Conservation (phyloP, 108 stramenopile species). For the Nannochloropsis salina region DNA sequence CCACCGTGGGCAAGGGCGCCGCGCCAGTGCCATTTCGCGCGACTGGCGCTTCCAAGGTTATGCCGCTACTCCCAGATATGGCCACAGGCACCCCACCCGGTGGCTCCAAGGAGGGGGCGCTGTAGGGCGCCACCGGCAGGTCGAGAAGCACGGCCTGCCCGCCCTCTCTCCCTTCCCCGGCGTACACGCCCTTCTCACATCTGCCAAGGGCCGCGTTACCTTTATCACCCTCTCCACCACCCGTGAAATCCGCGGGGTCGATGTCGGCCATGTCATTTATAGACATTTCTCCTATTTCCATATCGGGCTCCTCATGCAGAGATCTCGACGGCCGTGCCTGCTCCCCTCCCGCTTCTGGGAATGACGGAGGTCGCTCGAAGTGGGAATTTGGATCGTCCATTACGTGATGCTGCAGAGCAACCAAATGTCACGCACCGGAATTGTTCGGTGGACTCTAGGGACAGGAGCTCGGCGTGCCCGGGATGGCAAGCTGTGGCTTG, state of each 20-base stretch:
- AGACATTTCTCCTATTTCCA: neutral
- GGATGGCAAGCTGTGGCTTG: too few species aligned
- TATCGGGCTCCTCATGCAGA: neutral
- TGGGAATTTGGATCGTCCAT: too few species aligned
- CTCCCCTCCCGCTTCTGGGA: neutral
- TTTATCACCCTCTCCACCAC: neutral
- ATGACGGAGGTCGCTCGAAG: too few species aligned
- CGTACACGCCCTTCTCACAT: neutral
- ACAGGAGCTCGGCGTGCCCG: too few species aligned
- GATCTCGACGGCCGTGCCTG: neutral
- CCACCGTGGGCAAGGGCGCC: neutral
- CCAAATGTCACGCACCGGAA: too few species aligned
- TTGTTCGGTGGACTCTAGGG: too few species aligned
- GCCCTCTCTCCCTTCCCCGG: neutral
- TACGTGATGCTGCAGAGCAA: too few species aligned
- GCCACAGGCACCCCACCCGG: neutral
- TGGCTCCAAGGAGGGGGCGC: conserved; percentile 16
- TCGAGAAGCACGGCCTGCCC: conserved; percentile 1
- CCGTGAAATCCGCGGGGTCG: neutral
- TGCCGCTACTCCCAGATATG: neutral
- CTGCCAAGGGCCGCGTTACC: neutral
- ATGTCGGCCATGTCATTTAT: conserved; percentile 7
- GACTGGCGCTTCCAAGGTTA: neutral
- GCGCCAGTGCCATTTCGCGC: neutral
- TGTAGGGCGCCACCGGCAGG: neutral